Evolutionary conservation across 169 alveolate species (phyloP), one percentile per base, ranked within the genome.

Genomic region (Cryptosporidium sp.): DNA sequence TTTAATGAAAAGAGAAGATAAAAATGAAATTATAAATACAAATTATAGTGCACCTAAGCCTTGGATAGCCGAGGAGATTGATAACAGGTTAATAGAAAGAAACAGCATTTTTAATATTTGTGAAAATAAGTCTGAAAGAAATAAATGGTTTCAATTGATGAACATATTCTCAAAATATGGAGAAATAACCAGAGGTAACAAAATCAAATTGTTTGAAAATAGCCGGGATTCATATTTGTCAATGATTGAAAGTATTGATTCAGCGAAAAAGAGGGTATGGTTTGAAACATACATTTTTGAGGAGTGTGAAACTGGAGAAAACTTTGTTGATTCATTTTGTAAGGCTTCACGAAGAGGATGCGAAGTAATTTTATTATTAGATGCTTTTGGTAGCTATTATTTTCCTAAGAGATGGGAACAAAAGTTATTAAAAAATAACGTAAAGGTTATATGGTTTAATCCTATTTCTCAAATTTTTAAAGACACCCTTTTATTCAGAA

Each of bases 251-350:
- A 43, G 75, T 9, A 86, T 92, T n/a, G 93, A 94, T 35, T 70
- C 61, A 33, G 94, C 96, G 31, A 93, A 92, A 86, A 84, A 93
- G 52, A 87, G 95, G 23, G 94, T 94, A 2, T 93, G 95, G 95
- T 70, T 94, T 86, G 97, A 94, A 75, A 91, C 94, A n/a, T 94
- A 94, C 89, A 94, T 94, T n/a, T 93, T 94, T 84, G 97, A 94
- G 71, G 95, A 94, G 51, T 94, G 96, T 0, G 91, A 92, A 14
- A 84, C 91, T 37, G 95, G 95, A 14, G 93, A 92, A 43, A 65
- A 70, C 37, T 93, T 94, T 50, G 91, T 93, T 4, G 91, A 93
- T 51, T 91, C 95, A 18, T 84, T 94, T 23, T 91, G 93, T 91
- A 92, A 86, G 67, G 97, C 97, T n/a, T 91, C 96, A 7, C 91